Percentiles rank a stretch among this genome's conserved stretches.
Conservation (phyloP, 805 yeast genomes). For the Wickerhamiella cacticola region DNA sequence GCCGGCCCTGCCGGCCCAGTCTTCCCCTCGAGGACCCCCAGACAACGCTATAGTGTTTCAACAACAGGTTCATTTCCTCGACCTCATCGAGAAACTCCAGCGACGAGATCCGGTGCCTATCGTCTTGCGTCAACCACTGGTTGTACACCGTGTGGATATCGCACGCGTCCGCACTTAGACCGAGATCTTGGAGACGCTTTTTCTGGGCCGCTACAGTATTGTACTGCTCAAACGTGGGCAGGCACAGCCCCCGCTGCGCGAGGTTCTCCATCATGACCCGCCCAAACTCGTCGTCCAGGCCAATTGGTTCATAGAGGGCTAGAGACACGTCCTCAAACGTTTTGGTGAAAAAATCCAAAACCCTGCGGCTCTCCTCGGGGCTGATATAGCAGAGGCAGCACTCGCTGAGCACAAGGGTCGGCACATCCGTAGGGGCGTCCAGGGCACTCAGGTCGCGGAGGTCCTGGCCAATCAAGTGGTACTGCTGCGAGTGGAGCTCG, state of each 20-base stretch:
- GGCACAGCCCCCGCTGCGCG: constrained; percentile 45
- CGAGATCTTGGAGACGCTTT: constrained; percentile 29
- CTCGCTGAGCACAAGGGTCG: constrained; percentile 58
- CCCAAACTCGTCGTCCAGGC: constrained; percentile 52
- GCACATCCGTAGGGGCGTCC: constrained; percentile 28
- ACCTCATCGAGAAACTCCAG: constrained; percentile 64
- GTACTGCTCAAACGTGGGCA: constrained; percentile 45
- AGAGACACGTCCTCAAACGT: constrained; percentile 28
- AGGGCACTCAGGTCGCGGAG: constrained; percentile 32
- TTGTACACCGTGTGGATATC: constrained; percentile 35
- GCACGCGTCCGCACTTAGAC: constrained; percentile 29
- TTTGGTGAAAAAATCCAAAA: constrained; percentile 35
- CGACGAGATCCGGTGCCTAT: constrained; percentile 35
- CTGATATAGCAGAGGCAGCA: constrained; percentile 64
- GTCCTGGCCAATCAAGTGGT: constrained; percentile 46
- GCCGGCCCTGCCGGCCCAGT: too few species aligned
- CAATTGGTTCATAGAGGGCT: constrained; percentile 59
- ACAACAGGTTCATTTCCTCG: constrained; percentile 53
- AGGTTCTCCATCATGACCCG: constrained; percentile 54
- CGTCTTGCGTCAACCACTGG: constrained; percentile 37
- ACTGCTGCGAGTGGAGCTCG: constrained; percentile 27
- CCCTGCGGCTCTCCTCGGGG: constrained; percentile 36
- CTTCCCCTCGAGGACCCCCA: constrained; percentile 24
- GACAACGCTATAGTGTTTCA: constrained; percentile 46
- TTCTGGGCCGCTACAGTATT: constrained; percentile 37